Evolutionary conservation across 139 green algal species (phyloP), one percentile per base, ranked within the genome.

Genomic region (Haematococcus lacustris): DNA sequence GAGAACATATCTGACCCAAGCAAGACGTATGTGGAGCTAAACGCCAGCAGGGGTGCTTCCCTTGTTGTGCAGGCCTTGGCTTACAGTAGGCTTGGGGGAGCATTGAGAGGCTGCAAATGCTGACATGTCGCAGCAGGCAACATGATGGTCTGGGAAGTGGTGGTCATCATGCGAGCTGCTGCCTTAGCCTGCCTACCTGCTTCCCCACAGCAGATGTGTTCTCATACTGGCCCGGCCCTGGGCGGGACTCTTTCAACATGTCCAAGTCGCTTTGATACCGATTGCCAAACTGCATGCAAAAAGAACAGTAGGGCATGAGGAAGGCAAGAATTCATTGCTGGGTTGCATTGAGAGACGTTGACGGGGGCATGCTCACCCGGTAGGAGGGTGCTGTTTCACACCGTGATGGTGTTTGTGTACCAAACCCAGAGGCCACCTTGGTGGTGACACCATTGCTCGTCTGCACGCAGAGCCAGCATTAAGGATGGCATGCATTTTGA

Each of bases 151-250:
- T 25, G 28, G 17, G n/a, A 4, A 64, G 9, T 4, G 53, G 53
- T 25, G 28, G 13, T 28, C 13, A 57, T 13, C 21, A 13, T 33
- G 33, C 5, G n/a, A 67, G 60, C 60, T 67, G 3, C n/a, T 67
- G 9, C 9, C 43, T 17, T 28, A 28, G 43, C 53, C 30, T 30
- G 21, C 53, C 4, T 23, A 70, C 64, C 64, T 70, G 67, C 43
- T 72, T 72, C 32, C 67, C 67, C 5, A 72, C 30, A 3, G 67
- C 41, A 13, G 28, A 34, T 5, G 33, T 2, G 4, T 26, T 21
- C 43, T 72, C 67, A 47, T 72, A 72, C 1, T 30, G 5, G 43
- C 67, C 67, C 30, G 67, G 67, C 40, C 67, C 67, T 30, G 67
- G 67, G 6, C 40, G 23, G 9, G 6, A 28, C 28, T 60, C 41